A percentile compares a stretch with the other conserved stretches of the same genome.
Conservation (phyloP, 345 rosid genomes). For the Eucalyptus tenuipes region DNA sequence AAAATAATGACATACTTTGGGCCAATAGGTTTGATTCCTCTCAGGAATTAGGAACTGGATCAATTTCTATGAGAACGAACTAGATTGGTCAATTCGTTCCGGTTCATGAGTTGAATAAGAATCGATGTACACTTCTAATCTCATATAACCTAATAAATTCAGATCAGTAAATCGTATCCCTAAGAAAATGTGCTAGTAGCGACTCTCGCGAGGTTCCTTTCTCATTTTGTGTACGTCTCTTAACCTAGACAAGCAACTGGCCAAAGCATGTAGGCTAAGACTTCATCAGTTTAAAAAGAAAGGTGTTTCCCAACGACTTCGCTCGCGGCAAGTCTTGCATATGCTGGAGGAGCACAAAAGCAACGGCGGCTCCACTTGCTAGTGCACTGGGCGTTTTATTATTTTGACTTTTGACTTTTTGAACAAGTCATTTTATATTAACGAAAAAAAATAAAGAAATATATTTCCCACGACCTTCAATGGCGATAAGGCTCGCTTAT, state of each 20-base stretch:
- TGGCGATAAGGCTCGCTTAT: background rate
- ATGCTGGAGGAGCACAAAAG: background rate
- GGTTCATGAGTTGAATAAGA: accelerated
- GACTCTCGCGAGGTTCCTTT: background rate
- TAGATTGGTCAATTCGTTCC: accelerated
- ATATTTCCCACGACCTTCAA: background rate
- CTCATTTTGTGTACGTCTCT: background rate
- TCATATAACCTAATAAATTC: background rate
- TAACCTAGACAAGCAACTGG: background rate
- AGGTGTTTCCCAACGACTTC: background rate
- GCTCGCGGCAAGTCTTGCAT: background rate
- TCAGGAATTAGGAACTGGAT: accelerated
- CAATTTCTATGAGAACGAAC: accelerated
- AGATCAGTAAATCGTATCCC: background rate
- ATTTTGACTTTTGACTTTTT: background rate
- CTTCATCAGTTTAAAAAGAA: background rate
- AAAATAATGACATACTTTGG: background rate
- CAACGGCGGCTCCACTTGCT: background rate
- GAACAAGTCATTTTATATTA: background rate
- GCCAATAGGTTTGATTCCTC: background rate
- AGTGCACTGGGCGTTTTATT: background rate
- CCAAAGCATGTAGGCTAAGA: background rate
- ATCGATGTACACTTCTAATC: background rate
- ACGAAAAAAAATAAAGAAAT: background rate
- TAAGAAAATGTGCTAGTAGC: background rate